phyloP scores from a whole-genome alignment of 257 asterid species.

The Coffea canephora region DNA sequence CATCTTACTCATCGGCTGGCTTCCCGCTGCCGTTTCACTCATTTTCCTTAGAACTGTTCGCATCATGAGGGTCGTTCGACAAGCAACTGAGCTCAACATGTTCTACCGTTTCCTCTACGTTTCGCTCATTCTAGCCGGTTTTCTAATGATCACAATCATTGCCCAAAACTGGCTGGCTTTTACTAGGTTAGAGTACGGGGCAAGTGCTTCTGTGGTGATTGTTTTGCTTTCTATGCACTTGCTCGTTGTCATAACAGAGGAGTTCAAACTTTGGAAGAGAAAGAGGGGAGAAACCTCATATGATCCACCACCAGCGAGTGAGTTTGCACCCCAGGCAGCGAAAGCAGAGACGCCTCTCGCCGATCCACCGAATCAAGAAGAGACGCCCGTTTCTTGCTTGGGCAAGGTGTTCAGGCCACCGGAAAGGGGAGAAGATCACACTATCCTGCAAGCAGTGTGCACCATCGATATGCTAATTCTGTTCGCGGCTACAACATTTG shows the following conservation, averaged over 20 bases:
- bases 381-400: constrained; percentile 15
- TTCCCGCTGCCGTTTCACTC: constrained; percentile 52
- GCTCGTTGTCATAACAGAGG: constrained; percentile 36
- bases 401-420: constrained; percentile 31
- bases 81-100: constrained; percentile 37
- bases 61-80: constrained; percentile 32
- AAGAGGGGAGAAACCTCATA: constrained; percentile 6
- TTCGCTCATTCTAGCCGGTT: constrained; percentile 48
- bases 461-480: constrained; percentile 43
- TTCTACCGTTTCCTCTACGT: constrained; percentile 44
- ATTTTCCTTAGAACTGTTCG: constrained; percentile 45
- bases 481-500: constrained; percentile 38
- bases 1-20: constrained; percentile 54
- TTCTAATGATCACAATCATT: constrained; percentile 43
- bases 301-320: constrained; percentile 8
- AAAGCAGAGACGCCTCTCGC: not conserved
- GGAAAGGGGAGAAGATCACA: constrained; percentile 39
- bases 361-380: not conserved
- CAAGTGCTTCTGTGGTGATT: constrained; percentile 36
- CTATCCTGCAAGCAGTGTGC: constrained; percentile 32
- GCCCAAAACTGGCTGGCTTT: constrained; percentile 34
- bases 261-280: constrained; percentile 28
- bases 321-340: not conserved
- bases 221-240: constrained; percentile 37
- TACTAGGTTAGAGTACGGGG: constrained; percentile 24